These are phyloP conservation scores for Heteromeles arbutifolia DNA, from an alignment of 306 rosid species.

Conservation along the genomic window DNA sequence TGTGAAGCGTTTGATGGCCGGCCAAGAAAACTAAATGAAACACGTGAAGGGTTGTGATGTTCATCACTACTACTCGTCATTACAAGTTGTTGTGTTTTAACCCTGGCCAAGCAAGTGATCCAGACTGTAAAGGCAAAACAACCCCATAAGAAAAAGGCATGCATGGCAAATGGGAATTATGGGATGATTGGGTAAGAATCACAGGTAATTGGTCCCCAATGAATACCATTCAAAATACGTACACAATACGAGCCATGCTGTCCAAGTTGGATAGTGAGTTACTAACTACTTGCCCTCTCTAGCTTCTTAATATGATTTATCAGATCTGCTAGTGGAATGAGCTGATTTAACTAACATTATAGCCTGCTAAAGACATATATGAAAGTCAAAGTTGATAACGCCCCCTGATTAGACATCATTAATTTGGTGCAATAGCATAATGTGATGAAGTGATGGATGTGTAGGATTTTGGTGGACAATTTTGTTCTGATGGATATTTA, in stretches of 20 bases:
- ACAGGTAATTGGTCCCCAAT: background rate
- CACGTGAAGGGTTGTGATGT: background rate
- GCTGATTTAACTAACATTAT: background rate
- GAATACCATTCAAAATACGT: background rate
- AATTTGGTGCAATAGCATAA: background rate
- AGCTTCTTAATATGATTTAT: background rate
- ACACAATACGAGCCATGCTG: background rate
- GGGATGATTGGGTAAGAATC: background rate
- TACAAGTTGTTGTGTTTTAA: slow-evolving; percentile 1
- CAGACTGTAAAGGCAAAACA: slow-evolving; percentile 31
- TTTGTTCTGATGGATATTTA: too few relatives aligned
- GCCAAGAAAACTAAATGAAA: background rate
- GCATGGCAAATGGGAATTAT: background rate
- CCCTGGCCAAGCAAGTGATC: slow-evolving; percentile 16
- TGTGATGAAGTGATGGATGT: background rate
- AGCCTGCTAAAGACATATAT: background rate
- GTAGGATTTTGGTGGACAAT: background rate
- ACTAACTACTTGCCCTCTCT: background rate
- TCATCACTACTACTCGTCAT: background rate
- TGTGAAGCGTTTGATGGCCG: slow-evolving; percentile 9
- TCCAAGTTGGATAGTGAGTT: background rate
- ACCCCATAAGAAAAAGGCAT: slow-evolving; percentile 7
- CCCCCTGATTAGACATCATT: background rate
- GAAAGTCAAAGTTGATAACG: background rate
- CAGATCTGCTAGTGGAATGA: background rate